Evolutionary conservation across 192 early-diverging fungal genomes (phyloP), one percentile per base, ranked within the genome.

Genomic region (Pilaira anomala): DNA sequence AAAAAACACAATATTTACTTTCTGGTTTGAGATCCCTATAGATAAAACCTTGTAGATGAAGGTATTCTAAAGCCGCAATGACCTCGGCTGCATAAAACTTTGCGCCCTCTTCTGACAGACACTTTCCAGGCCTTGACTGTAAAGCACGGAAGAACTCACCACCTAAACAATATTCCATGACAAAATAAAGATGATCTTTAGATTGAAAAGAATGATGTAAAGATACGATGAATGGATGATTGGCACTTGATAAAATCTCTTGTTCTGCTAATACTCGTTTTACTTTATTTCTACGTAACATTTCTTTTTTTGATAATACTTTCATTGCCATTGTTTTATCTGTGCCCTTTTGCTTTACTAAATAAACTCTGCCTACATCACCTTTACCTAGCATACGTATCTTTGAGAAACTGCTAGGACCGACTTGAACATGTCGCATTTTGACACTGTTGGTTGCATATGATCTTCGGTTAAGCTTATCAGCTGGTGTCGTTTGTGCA

Each of bases 11-110:
- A 46, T 61, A 78, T 86, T 78, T 76, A 91, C 87, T 97, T 68
- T 97, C 97, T 24, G 97, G 97, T 72, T 98, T 98, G 59, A 98
- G 80, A 73, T 98, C 97, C 25, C 97, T 78, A 80, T 98, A 98
- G 62, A 98, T 95, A 66, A 94, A 96, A 1, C 95, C 97, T 73
- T 91, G 91, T 41, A 95, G 79, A 72, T 98, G 97, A 60, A 98
- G 78, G 66, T 96, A 98, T 76, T 97, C 95, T 21, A 98, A 79
- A 0, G 95, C 95, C n/a, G 85, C 85, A 49, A 95, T 87, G 5
- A 98, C 95, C 68, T 98, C 97, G 42, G 97, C 97, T 0, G 94
- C 95, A 73, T 98, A 98, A 68, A 98, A 98, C 74, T 89, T 85
- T 28, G 93, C 94, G 62, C 90, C 93, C 41, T 90, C 84, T 66